These are phyloP conservation scores for Corylus avellana DNA, from an alignment of 306 rosid genomes.

Conservation along the genomic window DNA sequence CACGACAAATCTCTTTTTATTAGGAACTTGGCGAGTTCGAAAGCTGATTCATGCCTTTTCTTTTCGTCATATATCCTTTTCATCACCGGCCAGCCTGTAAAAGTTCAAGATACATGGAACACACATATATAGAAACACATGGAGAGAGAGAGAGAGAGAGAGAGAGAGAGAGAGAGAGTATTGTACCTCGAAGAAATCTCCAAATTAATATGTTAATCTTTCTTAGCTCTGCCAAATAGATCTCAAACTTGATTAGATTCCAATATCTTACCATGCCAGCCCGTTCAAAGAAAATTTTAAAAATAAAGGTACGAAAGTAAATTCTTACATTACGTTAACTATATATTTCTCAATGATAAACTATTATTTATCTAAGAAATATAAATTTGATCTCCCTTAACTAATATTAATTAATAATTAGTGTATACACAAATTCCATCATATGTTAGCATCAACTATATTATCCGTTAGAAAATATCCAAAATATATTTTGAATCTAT, in stretches of 20 bases:
- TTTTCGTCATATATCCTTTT: background rate
- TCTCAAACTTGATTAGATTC: background rate
- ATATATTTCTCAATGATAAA: no score
- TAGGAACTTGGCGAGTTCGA: constrained; percentile 8
- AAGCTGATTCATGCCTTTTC: constrained; percentile 23
- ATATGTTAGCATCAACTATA: no score
- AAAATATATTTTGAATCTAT: no score
- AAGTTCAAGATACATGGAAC: background rate
- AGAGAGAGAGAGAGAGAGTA: background rate
- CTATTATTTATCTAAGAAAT: no score
- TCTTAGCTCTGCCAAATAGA: background rate
- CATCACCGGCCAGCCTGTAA: constrained; percentile 14
- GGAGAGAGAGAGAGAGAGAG: background rate
- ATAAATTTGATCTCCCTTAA: no score
- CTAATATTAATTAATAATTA: no score
- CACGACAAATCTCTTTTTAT: constrained; percentile 2
- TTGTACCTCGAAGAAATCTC: background rate
- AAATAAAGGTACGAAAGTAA: no score
- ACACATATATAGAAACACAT: background rate
- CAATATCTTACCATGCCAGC: background rate
- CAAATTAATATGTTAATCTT: background rate
- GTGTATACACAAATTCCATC: no score
- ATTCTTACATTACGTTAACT: no score
- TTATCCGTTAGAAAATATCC: no score
- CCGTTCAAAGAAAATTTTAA: no score